These are phyloP conservation scores for Sporothrix pseudoabietina DNA, from an alignment of 2,329 filamentous ascomycete species.

Conservation along the genomic window DNA sequence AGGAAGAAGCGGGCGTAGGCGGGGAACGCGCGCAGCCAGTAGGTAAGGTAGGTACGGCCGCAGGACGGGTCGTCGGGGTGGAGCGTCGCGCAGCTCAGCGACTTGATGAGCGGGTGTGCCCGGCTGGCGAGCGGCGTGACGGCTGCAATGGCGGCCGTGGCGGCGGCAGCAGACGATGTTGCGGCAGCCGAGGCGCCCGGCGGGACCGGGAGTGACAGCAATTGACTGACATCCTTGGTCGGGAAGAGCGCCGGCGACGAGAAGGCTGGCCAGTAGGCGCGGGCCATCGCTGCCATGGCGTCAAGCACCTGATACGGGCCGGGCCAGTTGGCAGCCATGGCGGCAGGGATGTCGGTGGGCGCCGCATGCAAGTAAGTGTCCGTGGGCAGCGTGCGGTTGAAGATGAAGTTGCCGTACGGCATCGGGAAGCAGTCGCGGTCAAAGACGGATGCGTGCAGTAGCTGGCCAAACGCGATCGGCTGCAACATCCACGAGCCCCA, in stretches of 20 bases:
- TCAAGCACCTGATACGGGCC: constrained; percentile 74
- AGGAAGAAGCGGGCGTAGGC: constrained; percentile 76
- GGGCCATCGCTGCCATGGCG: constrained; percentile 77
- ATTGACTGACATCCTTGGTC: constrained; percentile 55
- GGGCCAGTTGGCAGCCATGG: constrained; percentile 67
- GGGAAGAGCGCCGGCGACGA: constrained; percentile 87
- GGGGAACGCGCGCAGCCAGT: constrained; percentile 83
- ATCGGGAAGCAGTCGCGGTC: constrained; percentile 72
- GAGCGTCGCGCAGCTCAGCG: constrained; percentile 84
- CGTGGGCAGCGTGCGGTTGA: constrained; percentile 62
- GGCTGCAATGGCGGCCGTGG: constrained; percentile 65
- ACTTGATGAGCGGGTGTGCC: constrained; percentile 83
- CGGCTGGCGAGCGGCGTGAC: constrained; percentile 78
- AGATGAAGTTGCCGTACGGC: constrained; percentile 54
- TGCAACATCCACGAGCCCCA: constrained; percentile 83
- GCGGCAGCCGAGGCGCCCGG: constrained; percentile 63
- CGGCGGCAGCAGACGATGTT: constrained; percentile 40
- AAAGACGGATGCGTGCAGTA: constrained; percentile 75
- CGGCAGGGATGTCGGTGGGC: constrained; percentile 67
- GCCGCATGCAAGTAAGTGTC: constrained; percentile 75
- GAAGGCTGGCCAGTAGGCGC: constrained; percentile 83
- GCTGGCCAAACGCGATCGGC: constrained; percentile 73
- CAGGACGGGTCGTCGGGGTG: constrained; percentile 89
- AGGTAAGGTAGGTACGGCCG: constrained; percentile 80
- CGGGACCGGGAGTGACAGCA: constrained; percentile 74